Percentiles rank a stretch among this genome's conserved stretches.
These are phyloP conservation scores for Hanseniaspora lindneri DNA, from an alignment of 805 yeast genomes.

Conservation along the genomic window DNA sequence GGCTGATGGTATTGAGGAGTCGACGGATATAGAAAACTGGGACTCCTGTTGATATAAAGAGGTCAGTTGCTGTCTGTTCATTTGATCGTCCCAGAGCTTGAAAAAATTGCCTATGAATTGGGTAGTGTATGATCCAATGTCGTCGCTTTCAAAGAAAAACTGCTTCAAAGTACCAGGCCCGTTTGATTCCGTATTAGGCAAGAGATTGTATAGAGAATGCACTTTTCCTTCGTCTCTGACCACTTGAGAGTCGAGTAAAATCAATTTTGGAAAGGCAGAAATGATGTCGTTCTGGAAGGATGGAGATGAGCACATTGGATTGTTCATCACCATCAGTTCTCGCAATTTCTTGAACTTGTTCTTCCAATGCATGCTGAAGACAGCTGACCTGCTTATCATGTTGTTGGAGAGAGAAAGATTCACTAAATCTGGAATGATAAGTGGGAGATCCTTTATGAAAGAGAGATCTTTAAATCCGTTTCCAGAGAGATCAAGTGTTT, in stretches of 20 bases:
- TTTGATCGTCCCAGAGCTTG: conserved; percentile 57
- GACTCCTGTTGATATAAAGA: conserved; percentile 71
- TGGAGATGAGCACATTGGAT: conserved; percentile 50
- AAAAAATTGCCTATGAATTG: conserved; percentile 65
- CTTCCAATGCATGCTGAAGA: conserved; percentile 55
- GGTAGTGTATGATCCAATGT: conserved; percentile 58
- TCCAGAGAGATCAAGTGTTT: conserved; percentile 56
- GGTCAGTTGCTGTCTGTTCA: conserved; percentile 55
- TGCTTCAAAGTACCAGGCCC: conserved; percentile 31
- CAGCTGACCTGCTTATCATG: conserved; percentile 37
- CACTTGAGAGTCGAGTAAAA: conserved; percentile 63
- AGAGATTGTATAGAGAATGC: conserved; percentile 34
- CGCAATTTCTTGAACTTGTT: conserved; percentile 60
- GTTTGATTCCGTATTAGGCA: conserved; percentile 36
- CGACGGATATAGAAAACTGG: conserved; percentile 70
- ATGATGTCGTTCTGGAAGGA: conserved; percentile 50
- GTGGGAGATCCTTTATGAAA: conserved; percentile 51
- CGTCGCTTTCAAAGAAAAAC: conserved; percentile 71
- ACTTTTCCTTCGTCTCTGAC: conserved; percentile 65
- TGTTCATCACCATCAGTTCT: conserved; percentile 66
- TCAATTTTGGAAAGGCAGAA: conserved; percentile 64
- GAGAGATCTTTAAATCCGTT: conserved; percentile 55
- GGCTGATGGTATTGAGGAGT: conserved; percentile 51
- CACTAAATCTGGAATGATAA: conserved; percentile 59
- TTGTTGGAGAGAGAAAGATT: conserved; percentile 77